These are phyloP conservation scores for Paracorniculantispora psalliotae DNA, from an alignment of 2,329 filamentous ascomycete genomes.

Conservation along the genomic window DNA sequence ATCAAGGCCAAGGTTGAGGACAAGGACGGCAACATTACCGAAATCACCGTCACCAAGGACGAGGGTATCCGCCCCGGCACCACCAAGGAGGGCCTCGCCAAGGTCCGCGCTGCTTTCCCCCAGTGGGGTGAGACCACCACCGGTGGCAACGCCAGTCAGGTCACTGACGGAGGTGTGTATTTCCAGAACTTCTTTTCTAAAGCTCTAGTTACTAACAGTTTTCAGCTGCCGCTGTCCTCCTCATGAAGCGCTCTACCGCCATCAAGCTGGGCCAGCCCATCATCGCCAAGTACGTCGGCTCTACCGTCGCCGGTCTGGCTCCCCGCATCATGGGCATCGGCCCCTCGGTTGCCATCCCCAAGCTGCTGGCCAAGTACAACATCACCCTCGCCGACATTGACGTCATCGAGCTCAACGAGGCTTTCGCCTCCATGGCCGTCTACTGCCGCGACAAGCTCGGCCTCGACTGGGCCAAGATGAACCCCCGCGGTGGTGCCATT, in stretches of 20 bases:
- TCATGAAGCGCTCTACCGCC: conserved; percentile 93
- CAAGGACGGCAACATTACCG: conserved; percentile 71
- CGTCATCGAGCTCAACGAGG: conserved; percentile 92
- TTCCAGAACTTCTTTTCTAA: background rate
- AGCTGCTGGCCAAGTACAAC: conserved; percentile 77
- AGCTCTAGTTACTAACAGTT: conserved; percentile 14
- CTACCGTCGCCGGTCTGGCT: conserved; percentile 83
- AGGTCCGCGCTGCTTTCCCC: conserved; percentile 87
- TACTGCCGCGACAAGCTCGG: conserved; percentile 76
- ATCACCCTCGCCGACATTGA: conserved; percentile 79
- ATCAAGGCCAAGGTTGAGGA: conserved; percentile 80
- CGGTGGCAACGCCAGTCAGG: conserved; percentile 89
- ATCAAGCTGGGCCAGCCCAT: conserved; percentile 85
- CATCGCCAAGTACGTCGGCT: conserved; percentile 88
- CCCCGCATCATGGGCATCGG: conserved; percentile 97
- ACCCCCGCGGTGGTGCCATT: conserved; percentile 75
- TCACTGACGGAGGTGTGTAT: conserved; percentile 76
- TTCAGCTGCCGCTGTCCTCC: conserved; percentile 71
- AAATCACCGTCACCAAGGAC: conserved; percentile 75
- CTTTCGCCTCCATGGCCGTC: conserved; percentile 95
- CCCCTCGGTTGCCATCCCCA: conserved; percentile 67
- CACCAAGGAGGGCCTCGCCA: conserved; percentile 72
- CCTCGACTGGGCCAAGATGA: conserved; percentile 72
- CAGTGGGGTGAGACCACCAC: conserved; percentile 83
- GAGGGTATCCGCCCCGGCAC: conserved; percentile 90